These are phyloP conservation scores for Tillandsia fasciculata DNA, from an alignment of 176 grass and related monocot species.

Conservation along the genomic window DNA sequence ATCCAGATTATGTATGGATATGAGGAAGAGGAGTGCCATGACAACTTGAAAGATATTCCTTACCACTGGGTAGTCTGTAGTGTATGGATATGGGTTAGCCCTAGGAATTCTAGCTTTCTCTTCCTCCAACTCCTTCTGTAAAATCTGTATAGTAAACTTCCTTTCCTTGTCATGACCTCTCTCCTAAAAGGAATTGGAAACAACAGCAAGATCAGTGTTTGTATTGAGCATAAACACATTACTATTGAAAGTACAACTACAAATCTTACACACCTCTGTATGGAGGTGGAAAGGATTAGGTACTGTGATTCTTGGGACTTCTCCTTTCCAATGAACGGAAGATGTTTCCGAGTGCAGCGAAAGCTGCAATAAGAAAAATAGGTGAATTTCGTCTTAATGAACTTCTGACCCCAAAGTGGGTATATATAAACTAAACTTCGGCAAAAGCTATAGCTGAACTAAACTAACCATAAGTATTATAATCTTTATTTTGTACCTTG, in stretches of 20 bases:
- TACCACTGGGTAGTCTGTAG: slow-evolving; percentile 93
- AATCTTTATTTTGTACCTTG: slow-evolving; percentile 31
- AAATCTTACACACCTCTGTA: slow-evolving; percentile 51
- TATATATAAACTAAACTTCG: too few relatives aligned
- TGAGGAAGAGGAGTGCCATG: too few relatives aligned
- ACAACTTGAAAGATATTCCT: background rate
- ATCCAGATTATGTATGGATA: too few relatives aligned
- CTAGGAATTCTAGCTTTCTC: slow-evolving; percentile 64
- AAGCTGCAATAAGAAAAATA: slow-evolving; percentile 47
- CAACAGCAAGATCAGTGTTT: background rate
- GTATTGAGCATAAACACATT: background rate
- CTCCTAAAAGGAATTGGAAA: slow-evolving; percentile 36
- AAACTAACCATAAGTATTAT: background rate
- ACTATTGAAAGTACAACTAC: background rate
- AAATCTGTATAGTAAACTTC: slow-evolving; percentile 41
- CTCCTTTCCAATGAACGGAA: slow-evolving; percentile 41
- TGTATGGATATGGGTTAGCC: slow-evolving; percentile 86
- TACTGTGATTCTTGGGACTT: slow-evolving; percentile 40
- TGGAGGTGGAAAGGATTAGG: slow-evolving; percentile 87
- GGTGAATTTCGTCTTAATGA: background rate
- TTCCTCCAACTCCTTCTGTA: slow-evolving; percentile 66
- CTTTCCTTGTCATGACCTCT: slow-evolving; percentile 77
- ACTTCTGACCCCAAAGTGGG: too few relatives aligned
- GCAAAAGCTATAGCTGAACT: too few relatives aligned
- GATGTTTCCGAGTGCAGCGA: slow-evolving; percentile 68